Percentiles rank a stretch among this genome's conserved stretches.
phyloP scores from a whole-genome alignment of 1,284 basidiomycete species.

The Fomitiporia mediterranea region DNA sequence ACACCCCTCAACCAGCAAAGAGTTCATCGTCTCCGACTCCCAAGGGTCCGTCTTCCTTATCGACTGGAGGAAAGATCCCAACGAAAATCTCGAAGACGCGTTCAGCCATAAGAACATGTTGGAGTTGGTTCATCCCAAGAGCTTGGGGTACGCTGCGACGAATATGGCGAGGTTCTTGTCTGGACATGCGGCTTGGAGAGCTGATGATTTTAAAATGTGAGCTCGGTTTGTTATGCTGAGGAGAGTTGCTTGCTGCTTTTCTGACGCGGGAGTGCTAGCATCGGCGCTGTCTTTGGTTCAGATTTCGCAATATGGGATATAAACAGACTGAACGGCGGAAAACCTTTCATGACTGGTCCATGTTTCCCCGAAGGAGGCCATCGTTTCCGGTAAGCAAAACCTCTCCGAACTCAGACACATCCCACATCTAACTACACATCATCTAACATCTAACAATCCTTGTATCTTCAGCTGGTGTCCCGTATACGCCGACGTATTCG shows the following conservation, averaged over 20 bases:
- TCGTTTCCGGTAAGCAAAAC: slow-evolving; percentile 53
- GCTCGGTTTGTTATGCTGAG: slow-evolving; percentile 26
- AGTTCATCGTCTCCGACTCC: slow-evolving; percentile 69
- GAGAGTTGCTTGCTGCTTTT: not conserved
- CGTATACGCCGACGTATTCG: slow-evolving; percentile 70
- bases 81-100: slow-evolving; percentile 44
- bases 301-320: slow-evolving; percentile 73
- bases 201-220: slow-evolving; percentile 64
- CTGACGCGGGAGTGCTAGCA: slow-evolving; percentile 35
- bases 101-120: slow-evolving; percentile 59
- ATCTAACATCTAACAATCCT: not conserved
- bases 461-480: slow-evolving; percentile 58
- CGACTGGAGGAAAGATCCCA: slow-evolving; percentile 73
- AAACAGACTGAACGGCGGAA: slow-evolving; percentile 62
- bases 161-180: slow-evolving; percentile 44
- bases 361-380: slow-evolving; percentile 63
- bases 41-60: slow-evolving; percentile 67
- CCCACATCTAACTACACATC: no score
- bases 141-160: slow-evolving; percentile 47
- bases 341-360: slow-evolving; percentile 53
- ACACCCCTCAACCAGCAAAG: slow-evolving; percentile 69
- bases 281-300: slow-evolving; percentile 67
- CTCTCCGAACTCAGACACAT: no score
- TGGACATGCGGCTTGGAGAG: slow-evolving; percentile 63
- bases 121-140: slow-evolving; percentile 66